A percentile compares a stretch with the other conserved stretches of the same genome.
Conservation (phyloP, 2,329 filamentous ascomycete species). For the Penicillium vulpinum region DNA sequence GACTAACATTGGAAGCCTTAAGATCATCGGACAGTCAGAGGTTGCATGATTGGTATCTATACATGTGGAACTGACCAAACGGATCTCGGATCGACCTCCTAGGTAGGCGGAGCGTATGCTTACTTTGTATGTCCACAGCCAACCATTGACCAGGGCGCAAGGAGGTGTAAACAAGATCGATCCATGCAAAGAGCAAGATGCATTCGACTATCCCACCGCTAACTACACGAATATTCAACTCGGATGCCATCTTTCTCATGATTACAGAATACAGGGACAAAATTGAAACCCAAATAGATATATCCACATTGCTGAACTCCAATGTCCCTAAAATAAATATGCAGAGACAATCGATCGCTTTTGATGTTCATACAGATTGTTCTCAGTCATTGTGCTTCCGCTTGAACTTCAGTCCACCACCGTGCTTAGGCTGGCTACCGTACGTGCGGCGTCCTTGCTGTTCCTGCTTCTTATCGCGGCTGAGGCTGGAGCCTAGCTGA, state of each 20-base stretch:
- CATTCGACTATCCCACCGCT: neutral
- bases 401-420: conserved; percentile 59
- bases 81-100: neutral
- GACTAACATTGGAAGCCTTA: neutral
- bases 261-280: neutral
- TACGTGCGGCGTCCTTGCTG: conserved; percentile 65
- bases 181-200: neutral
- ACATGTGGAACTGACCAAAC: neutral
- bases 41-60: neutral
- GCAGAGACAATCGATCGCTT: conserved; percentile 26
- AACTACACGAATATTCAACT: neutral
- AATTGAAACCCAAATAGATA: conserved; percentile 24
- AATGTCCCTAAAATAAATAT: conserved; percentile 24
- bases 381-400: conserved; percentile 44
- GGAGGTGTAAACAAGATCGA: neutral
- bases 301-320: conserved; percentile 30
- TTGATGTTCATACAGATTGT: conserved; percentile 23
- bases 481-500: conserved; percentile 73
- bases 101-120: neutral
- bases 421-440: conserved; percentile 68
- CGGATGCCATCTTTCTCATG: neutral
- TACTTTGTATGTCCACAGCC: neutral
- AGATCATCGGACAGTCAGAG: neutral
- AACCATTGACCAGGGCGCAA: neutral
- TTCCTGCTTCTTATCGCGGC: conserved; percentile 66